phyloP scores from a whole-genome alignment of 2,329 filamentous ascomycete genomes.

The Huntiella bhutanensis region DNA sequence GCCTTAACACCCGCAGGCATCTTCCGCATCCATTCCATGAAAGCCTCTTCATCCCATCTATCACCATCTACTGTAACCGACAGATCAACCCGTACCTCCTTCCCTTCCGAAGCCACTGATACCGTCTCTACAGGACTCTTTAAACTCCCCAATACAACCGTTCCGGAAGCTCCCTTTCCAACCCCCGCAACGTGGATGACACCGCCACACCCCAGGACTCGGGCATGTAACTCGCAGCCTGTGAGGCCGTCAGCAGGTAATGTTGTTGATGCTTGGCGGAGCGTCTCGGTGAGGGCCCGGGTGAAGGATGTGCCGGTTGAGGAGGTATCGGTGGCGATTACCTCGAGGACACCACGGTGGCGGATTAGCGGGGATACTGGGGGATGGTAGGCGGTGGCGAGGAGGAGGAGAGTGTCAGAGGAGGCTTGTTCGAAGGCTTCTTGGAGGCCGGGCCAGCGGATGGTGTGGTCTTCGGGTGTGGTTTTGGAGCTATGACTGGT shows the following conservation, averaged over 20 bases:
- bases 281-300: constrained; percentile 27
- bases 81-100: constrained; percentile 24
- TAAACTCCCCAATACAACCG: constrained; percentile 35
- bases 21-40: constrained; percentile 38
- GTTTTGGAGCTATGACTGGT: neutral
- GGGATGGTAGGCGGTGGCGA: constrained; percentile 40
- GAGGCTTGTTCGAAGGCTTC: constrained; percentile 35
- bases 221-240: constrained; percentile 34
- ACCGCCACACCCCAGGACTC: constrained; percentile 31
- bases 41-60: constrained; percentile 31
- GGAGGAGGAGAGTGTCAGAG: constrained; percentile 36
- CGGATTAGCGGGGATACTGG: constrained; percentile 29
- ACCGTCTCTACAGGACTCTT: constrained; percentile 25
- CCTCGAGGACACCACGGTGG: constrained; percentile 34
- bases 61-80: constrained; percentile 33
- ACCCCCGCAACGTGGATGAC: constrained; percentile 38
- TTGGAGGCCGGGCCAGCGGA: constrained; percentile 38
- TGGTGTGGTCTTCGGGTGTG: constrained; percentile 20
- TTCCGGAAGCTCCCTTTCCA: constrained; percentile 33
- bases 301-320: constrained; percentile 35
- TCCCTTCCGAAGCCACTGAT: neutral
- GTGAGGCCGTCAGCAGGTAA: constrained; percentile 26
- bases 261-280: constrained; percentile 28
- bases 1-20: constrained; percentile 39
- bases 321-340: constrained; percentile 35